Base-by-base conservation (phyloP, 1,139 yeast genomes). In the Kodamaea plutei region DNA sequence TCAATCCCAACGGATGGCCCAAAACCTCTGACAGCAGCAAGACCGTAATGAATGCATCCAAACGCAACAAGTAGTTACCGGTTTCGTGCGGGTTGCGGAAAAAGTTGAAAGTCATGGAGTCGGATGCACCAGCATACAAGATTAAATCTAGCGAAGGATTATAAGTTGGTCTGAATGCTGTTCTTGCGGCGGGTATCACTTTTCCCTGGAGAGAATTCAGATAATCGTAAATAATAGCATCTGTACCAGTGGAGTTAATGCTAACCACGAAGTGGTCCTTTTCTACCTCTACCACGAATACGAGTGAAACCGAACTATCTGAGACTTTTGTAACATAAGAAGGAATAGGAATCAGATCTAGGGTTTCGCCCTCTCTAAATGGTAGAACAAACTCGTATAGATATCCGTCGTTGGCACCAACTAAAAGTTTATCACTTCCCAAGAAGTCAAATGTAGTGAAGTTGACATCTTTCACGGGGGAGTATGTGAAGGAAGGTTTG, bases 391-490 rank as follows among this genome's bases (percentile, higher is more conserved):
- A 80, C 47, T 84, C 93, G 0, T 79, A 80, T 6, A 87, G 55
- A 21, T 63, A 64, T 0, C 96, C 96, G 35, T 76, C 73, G 1
- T 67, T 56, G 6, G 79, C 69, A 0, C 95, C 95, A 19, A 78
- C 76, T 1, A 81, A 48, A 2, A 87, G 46, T 6, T 57, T 61
- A 2, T 66, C 60, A 4, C 64, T 47, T 4, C 76, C 70, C 8
- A 77, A 40, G 62, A 79, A 79, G 43, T 77, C 83, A 41, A 68
- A 73, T 11, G 77, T 57, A 1, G 78, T 64, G 15, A 45, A 38
- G 15, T 36, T 40, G 15, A 34, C 22, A 7, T 21, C 26, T 8
- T n/a, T 22, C 17, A 10, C 11, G 11, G 35, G 21, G 6, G 37
- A 13, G 52, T 52, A 63, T 8, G 54, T 45, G 11, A 54, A 44